Evolutionary conservation across 2,329 filamentous ascomycete species (phyloP), one percentile per base, ranked within the genome.

Genomic region (Ilyonectria sp.): DNA sequence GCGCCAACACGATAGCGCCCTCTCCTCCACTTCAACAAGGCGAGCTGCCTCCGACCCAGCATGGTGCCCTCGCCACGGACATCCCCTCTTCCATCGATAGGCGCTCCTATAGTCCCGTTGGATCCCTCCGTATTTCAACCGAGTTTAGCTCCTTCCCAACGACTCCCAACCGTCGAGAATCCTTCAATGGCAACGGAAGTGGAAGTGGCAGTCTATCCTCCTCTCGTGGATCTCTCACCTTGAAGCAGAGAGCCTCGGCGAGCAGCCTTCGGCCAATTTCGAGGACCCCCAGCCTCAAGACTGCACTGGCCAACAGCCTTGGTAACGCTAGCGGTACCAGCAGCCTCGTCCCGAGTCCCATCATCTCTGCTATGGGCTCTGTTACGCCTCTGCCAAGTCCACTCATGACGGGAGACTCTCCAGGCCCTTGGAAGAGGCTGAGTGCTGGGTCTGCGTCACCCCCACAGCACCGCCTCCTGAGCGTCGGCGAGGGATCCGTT

Each of bases 331-430:
- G 88, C 43, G 85, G 90, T 2, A 86, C 91, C 13, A 92, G 88
- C 74, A 94, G 92, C 4, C 83, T 87, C 33, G 85, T 92, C n/a
- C 89, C 92, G 7, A 94, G 92, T 63, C 93, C 93, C 4, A 88
- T 93, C 70, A 89, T 94, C 61, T 87, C 90, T 66, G 92, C 92
- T 52, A 92, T 94, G 89, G 90, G 91, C 68, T 92, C 94, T 78
- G 83, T 96, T 69, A 95, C 93, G 4, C 93, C 93, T 62, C 82
- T 96, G 37, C 93, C 93, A 3, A 95, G 93, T 23, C 93, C 93
- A 4, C 85, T 95, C 52, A 85, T 92, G 74, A 86, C 86, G 5
- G 84, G 84, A 69, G 90, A 91, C 74, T 92, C 91, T 1, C 89
- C 90, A 13, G 90, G 91, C 29, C 90, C 91, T 23, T 91, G 91